phyloP scores from a whole-genome alignment of 805 yeast genomes.

The Scheffersomyces ergatensis region DNA sequence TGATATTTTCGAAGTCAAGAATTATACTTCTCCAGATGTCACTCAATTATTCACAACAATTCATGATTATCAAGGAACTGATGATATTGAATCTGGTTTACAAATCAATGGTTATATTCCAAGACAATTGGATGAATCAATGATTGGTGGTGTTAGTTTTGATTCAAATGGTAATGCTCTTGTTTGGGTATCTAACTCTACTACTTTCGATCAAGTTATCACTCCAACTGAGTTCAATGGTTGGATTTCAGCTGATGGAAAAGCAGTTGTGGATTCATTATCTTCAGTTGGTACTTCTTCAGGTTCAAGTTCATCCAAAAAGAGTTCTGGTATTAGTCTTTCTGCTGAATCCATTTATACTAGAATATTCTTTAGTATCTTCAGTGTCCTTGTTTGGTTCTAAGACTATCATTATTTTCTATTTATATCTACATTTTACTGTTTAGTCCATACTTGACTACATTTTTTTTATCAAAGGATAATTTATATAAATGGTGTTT shows the following conservation, averaged over 20 bases:
- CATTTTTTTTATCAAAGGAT: slow-evolving; percentile 3
- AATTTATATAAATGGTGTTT: neutral
- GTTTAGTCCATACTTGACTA: too few species aligned
- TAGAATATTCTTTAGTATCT: slow-evolving; percentile 1
- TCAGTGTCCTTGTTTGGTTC: slow-evolving; percentile 3
- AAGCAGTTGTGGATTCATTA: slow-evolving; percentile 18
- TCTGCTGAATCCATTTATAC: slow-evolving; percentile 4
- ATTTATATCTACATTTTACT: neutral
- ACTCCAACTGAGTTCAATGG: slow-evolving; percentile 39
- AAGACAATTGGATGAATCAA: slow-evolving; percentile 49
- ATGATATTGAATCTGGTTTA: slow-evolving; percentile 58
- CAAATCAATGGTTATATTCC: slow-evolving; percentile 53
- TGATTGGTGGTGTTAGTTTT: slow-evolving; percentile 74
- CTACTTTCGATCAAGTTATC: slow-evolving; percentile 48
- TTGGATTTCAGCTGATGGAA: slow-evolving; percentile 44
- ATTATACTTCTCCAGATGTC: slow-evolving; percentile 46
- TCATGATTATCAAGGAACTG: slow-evolving; percentile 76
- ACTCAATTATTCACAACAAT: slow-evolving; percentile 59
- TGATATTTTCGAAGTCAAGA: slow-evolving; percentile 74
- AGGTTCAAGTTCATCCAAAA: slow-evolving; percentile 17
- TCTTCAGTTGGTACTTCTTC: slow-evolving; percentile 24
- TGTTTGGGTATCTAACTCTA: slow-evolving; percentile 57
- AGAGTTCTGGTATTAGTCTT: slow-evolving; percentile 8
- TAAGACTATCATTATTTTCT: slow-evolving; percentile 3
- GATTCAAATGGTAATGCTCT: slow-evolving; percentile 58